A percentile compares a stretch with the other conserved stretches of the same genome.
Conservation (phyloP, 352 stramenopile genomes). For the Globisporangium heterothallicum region DNA sequence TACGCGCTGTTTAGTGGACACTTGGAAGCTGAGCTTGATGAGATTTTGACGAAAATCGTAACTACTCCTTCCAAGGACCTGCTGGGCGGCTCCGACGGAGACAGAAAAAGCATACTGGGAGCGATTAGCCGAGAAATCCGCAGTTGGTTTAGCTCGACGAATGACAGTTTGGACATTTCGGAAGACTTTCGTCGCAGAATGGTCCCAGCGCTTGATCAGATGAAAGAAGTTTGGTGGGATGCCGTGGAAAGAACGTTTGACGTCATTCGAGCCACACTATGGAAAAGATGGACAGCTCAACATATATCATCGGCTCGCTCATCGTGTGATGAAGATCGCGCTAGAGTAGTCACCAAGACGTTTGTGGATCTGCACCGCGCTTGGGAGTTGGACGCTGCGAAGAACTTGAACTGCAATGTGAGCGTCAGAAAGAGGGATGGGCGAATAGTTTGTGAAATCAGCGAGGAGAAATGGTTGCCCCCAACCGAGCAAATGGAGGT, state of each 20-base stretch:
- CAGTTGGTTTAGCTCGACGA: conserved; percentile 1
- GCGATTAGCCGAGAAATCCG: not conserved
- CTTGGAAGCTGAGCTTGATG: conserved; percentile 3
- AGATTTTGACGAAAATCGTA: conserved; percentile 6
- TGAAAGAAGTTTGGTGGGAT: conserved; percentile 27
- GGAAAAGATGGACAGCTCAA: not conserved
- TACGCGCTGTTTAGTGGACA: conserved; percentile 2
- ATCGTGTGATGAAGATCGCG: conserved; percentile 5
- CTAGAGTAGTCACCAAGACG: not conserved
- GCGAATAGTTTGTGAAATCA: conserved; percentile 3
- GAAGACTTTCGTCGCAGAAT: conserved; percentile 10
- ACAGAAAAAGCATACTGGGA: not conserved
- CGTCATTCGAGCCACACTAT: conserved; percentile 8
- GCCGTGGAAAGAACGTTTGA: conserved; percentile 20
- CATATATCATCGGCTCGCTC: not conserved
- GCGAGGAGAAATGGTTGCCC: conserved; percentile 10
- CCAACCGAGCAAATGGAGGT: conserved; percentile 11
- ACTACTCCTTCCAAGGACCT: not conserved
- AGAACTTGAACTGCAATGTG: not conserved
- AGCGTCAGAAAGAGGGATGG: not conserved
- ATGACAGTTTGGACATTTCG: not conserved
- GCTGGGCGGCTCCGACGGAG: not conserved
- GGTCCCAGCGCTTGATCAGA: conserved; percentile 6
- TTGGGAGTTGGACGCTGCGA: not conserved
- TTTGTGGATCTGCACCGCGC: not conserved